Evolutionary conservation across 805 yeast genomes (phyloP), one percentile per base, ranked within the genome.

Genomic region (Candida koratica): DNA sequence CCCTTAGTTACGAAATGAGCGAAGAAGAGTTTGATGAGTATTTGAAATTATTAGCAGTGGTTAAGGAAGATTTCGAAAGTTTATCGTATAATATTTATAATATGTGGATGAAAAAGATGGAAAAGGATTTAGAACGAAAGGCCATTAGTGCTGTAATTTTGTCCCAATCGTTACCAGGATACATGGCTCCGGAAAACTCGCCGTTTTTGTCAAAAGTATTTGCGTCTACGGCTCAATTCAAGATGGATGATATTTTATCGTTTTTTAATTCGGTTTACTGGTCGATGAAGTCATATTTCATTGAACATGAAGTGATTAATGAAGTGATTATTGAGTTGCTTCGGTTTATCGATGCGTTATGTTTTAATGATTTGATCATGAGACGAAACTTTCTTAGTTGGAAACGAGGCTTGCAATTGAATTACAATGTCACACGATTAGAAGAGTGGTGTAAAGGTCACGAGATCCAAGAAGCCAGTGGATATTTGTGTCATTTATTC

Each of bases 401-500:
- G 98, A 93, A 90, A 67, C 82, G 98, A 56, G 97, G 97, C 32
- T 73, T 93, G 49, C 98, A 93, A 64, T 79, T 93, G 63, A 93
- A 88, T 59, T 93, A 93, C 66, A 93, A 93, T 60, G 94, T 89
- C 37, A 93, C 98, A 3, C 77, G 97, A 53, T 73, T 93, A 51
- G 97, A 88, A 60, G 99, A 93, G 65, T 93, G 98, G 98, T 90
- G 97, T 63, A 90, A 87, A 66, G 79, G 87, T 6, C 96, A 90
- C 58, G 89, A 84, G 35, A 77, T 93, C 44, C 83, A 84, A 34
- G 96, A 89, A 56, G 95, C 94, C 2, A 76, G 90, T 4, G 77
- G 80, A 25, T 80, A 87, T 53, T 73, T 93, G 56, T 81, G 81
- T 44, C 97, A 89, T 55, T 70, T 93, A 54, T 73, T 88, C 47